Conservation (phyloP, 2,329 filamentous ascomycete genomes). For the Geoglossum cookeanum region DNA sequence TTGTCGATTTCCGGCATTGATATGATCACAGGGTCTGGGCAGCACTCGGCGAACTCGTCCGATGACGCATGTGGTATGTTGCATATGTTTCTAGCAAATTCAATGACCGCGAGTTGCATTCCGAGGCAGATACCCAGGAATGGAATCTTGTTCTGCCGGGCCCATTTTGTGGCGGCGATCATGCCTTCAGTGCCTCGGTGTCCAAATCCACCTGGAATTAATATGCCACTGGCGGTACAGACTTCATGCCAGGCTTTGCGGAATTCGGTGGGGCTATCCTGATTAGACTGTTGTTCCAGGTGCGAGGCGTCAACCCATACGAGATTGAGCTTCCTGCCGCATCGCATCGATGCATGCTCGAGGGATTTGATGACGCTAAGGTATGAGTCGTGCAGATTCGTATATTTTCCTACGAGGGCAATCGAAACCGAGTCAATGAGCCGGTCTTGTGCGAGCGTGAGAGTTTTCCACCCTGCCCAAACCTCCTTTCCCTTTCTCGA, state of each 20-base stretch:
- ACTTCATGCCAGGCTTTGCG: conserved; percentile 75
- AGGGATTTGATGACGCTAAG: conserved; percentile 68
- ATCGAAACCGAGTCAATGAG: conserved; percentile 56
- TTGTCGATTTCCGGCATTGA: conserved; percentile 83
- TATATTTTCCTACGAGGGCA: conserved; percentile 85
- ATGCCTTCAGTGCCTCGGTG: conserved; percentile 71
- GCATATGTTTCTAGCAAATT: conserved; percentile 63
- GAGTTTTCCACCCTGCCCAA: conserved; percentile 60
- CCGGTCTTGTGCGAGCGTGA: conserved; percentile 47
- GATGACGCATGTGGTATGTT: conserved; percentile 38
- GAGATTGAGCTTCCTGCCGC: conserved; percentile 58
- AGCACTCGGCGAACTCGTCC: conserved; percentile 31
- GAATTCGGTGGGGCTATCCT: conserved; percentile 48
- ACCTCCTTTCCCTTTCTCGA: conserved; percentile 44
- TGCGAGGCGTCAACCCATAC: conserved; percentile 72
- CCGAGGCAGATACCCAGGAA: conserved; percentile 84
- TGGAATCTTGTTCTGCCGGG: conserved; percentile 59
- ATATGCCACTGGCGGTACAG: conserved; percentile 44
- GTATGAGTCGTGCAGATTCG: conserved; percentile 67
- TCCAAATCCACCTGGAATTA: conserved; percentile 64
- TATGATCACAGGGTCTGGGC: conserved; percentile 54
- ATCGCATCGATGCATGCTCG: conserved; percentile 82
- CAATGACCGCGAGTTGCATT: conserved; percentile 84
- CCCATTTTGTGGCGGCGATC: conserved; percentile 73
- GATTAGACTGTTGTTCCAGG: conserved; percentile 48